Percentiles rank a stretch among this genome's conserved stretches.
Evolutionary conservation across 106 monocot genomes (phyloP).

Genomic region (Apostasia ramifera): DNA sequence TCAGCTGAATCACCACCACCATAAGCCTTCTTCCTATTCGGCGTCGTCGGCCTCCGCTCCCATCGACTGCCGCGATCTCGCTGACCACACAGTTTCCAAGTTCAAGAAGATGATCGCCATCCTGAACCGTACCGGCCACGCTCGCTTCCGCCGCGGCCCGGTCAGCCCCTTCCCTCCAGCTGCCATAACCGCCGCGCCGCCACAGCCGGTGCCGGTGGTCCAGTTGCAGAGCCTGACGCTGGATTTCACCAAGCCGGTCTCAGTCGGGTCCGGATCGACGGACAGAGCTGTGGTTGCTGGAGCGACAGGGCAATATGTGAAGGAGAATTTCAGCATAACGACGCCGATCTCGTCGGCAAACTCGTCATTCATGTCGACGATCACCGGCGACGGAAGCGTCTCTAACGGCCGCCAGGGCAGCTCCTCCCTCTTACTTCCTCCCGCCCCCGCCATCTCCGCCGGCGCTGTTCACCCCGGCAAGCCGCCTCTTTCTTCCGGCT

Average conservation of each 20-base stretch:
- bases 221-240: constrained; percentile 18
- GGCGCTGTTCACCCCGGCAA: constrained; percentile 27
- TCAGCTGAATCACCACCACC: constrained; percentile 41
- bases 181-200: background rate
- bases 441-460: constrained; percentile 1
- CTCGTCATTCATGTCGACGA: constrained; percentile 78
- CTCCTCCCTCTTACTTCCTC: constrained; percentile 19
- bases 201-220: background rate
- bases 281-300: background rate
- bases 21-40: background rate
- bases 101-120: constrained; percentile 88
- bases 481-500: constrained; percentile 52
- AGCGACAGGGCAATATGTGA: constrained; percentile 5
- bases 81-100: constrained; percentile 74
- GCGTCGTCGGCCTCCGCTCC: background rate
- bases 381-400: constrained; percentile 88
- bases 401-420: constrained; percentile 57
- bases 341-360: constrained; percentile 42
- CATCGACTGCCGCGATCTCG: constrained; percentile 70
- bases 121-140: constrained; percentile 84
- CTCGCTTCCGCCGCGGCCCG: constrained; percentile 80
- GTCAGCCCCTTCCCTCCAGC: background rate
- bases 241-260: constrained; percentile 36
- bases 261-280: background rate
- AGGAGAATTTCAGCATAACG: constrained; percentile 33